A percentile compares a stretch with the other conserved stretches of the same genome.
Evolutionary conservation across 139 green algal species (phyloP).

Genomic region (Zygnema cylindricum): DNA sequence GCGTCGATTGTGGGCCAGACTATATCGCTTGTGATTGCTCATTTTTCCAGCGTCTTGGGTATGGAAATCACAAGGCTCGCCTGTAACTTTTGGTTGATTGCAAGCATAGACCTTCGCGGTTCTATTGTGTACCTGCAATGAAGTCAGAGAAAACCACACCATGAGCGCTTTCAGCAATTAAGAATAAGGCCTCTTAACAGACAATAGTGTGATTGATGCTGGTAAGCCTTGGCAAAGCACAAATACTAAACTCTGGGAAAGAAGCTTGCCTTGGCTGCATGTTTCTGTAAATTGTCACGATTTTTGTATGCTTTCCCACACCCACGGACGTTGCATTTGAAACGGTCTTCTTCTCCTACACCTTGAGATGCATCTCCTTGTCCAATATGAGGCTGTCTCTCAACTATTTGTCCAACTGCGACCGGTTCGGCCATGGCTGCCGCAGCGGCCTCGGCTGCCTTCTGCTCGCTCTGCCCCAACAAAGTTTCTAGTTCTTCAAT

Average conservation of each 20-base stretch:
- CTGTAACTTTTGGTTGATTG: constrained; percentile 3
- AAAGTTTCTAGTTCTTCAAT: no score
- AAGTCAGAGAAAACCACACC: no score
- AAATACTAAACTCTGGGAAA: no score
- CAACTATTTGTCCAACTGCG: neutral
- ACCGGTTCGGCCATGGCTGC: neutral
- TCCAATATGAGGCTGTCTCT: neutral
- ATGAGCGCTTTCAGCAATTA: no score
- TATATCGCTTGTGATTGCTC: constrained; percentile 40
- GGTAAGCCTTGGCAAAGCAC: no score
- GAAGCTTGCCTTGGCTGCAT: constrained; percentile 11
- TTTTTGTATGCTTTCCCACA: constrained; percentile 35
- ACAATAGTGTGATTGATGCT: no score
- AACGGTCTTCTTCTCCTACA: constrained; percentile 3
- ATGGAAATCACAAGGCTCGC: neutral
- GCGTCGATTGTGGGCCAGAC: constrained; percentile 22
- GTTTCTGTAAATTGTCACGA: constrained; percentile 14
- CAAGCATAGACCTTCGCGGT: constrained; percentile 24
- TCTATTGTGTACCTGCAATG: constrained; percentile 34
- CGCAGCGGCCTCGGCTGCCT: constrained; percentile 5
- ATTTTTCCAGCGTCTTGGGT: constrained; percentile 35
- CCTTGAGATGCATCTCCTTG: neutral
- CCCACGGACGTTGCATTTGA: neutral
- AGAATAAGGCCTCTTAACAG: no score
- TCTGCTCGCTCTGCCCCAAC: neutral